These are phyloP conservation scores for Cyathus striatus DNA, from an alignment of 768 basidiomycete species.

Conservation along the genomic window DNA sequence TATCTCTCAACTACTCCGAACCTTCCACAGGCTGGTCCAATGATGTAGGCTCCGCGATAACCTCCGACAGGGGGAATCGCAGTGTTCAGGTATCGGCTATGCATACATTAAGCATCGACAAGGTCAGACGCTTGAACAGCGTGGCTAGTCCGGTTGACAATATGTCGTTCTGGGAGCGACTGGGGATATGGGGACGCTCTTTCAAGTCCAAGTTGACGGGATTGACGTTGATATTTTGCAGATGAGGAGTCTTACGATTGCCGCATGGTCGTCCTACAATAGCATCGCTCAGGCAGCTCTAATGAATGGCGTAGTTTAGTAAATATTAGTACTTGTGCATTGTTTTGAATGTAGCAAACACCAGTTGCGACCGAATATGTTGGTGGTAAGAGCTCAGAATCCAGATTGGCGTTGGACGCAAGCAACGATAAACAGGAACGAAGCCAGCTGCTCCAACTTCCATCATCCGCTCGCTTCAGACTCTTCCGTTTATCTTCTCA, in stretches of 20 bases:
- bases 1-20: conserved; percentile 23
- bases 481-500: neutral
- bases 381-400: too few species aligned
- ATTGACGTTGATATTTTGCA: conserved; percentile 9
- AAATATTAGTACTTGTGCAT: neutral
- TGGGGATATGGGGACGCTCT: conserved; percentile 11
- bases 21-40: conserved; percentile 24
- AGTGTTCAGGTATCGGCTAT: conserved; percentile 16
- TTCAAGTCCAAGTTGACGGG: conserved; percentile 16
- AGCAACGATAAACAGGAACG: neutral
- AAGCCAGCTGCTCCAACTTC: too few species aligned
- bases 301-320: too few species aligned
- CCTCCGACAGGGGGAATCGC: conserved; percentile 13
- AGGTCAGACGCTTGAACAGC: conserved; percentile 6
- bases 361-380: too few species aligned
- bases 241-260: too few species aligned
- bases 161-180: conserved; percentile 10
- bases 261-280: too few species aligned
- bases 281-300: too few species aligned
- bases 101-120: neutral
- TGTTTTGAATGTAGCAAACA: neutral
- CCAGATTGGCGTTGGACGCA: too few species aligned
- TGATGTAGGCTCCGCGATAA: conserved; percentile 11
- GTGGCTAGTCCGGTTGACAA: neutral
- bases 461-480: too few species aligned